Evolutionary conservation across 371 early-diverging fungal genomes (phyloP).

Genomic region (Mortierella sp.): DNA sequence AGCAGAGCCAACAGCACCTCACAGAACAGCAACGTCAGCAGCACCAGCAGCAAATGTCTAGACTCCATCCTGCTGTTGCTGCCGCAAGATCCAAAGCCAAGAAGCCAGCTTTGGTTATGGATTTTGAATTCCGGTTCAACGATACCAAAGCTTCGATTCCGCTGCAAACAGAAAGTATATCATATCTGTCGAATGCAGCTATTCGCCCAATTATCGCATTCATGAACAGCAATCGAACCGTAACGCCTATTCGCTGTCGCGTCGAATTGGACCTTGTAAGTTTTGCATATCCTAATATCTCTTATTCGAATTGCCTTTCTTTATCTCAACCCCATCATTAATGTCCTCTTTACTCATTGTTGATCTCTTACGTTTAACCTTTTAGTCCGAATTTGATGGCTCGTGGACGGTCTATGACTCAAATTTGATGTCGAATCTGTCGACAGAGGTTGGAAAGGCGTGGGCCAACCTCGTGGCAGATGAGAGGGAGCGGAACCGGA

Average conservation of each 20-base stretch:
- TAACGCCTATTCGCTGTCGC: slow-evolving; percentile 85
- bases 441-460: slow-evolving; percentile 86
- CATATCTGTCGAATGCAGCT: slow-evolving; percentile 86
- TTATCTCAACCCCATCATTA: not conserved
- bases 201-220: slow-evolving; percentile 95
- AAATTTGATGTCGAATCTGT: slow-evolving; percentile 80
- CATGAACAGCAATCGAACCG: slow-evolving; percentile 91
- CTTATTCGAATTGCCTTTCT: not conserved
- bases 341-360: not conserved
- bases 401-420: slow-evolving; percentile 93
- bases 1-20: slow-evolving; percentile 26
- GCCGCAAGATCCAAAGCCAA: slow-evolving; percentile 23
- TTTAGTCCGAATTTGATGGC: slow-evolving; percentile 89
- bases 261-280: slow-evolving; percentile 81
- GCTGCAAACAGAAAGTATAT: slow-evolving; percentile 74
- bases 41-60: slow-evolving; percentile 29
- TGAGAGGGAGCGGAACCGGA: slow-evolving; percentile 85
- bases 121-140: slow-evolving; percentile 87
- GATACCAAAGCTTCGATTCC: slow-evolving; percentile 93
- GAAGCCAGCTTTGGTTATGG: slow-evolving; percentile 60
- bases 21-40: slow-evolving; percentile 39
- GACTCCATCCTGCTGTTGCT: slow-evolving; percentile 20
- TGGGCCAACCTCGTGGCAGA: slow-evolving; percentile 83
- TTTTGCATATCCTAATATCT: slow-evolving; percentile 3
- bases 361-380: not conserved